These are phyloP conservation scores for Cornus suecica DNA, from an alignment of 148 eudicot species.

Conservation along the genomic window DNA sequence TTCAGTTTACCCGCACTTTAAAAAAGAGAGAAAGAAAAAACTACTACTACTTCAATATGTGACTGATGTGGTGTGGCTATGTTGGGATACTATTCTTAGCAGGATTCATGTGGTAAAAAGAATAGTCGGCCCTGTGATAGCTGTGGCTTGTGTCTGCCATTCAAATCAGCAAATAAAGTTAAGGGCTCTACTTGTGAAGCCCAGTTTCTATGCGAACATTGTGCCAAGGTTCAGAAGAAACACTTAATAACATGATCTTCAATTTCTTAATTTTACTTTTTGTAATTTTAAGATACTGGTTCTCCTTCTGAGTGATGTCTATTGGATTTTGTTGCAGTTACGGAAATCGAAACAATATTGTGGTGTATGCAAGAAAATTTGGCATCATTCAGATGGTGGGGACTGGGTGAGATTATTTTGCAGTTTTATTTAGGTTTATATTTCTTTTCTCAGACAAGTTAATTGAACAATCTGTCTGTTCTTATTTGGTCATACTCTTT, in stretches of 20 bases:
- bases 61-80: neutral
- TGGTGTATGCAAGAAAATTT: conserved; percentile 87
- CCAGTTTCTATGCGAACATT: conserved; percentile 66
- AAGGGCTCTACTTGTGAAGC: conserved; percentile 31
- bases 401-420: conserved; percentile 64
- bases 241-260: neutral
- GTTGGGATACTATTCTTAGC: conserved; percentile 17
- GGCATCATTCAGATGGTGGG: conserved; percentile 96
- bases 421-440: neutral
- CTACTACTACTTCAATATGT: neutral
- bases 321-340: conserved; percentile 42
- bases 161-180: conserved; percentile 46
- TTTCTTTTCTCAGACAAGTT: neutral
- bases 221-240: conserved; percentile 50
- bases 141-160: conserved; percentile 66
- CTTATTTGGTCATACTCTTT: conserved; percentile 8
- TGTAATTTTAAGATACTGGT: neutral
- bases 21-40: no score
- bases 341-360: conserved; percentile 84
- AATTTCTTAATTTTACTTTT: conserved; percentile 7
- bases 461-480: neutral
- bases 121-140: conserved; percentile 59
- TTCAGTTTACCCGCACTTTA: no score
- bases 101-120: conserved; percentile 46
- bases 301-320: conserved; percentile 10